These are phyloP conservation scores for Alternaria sp. DNA, from an alignment of 2,329 filamentous ascomycete species.

Conservation along the genomic window DNA sequence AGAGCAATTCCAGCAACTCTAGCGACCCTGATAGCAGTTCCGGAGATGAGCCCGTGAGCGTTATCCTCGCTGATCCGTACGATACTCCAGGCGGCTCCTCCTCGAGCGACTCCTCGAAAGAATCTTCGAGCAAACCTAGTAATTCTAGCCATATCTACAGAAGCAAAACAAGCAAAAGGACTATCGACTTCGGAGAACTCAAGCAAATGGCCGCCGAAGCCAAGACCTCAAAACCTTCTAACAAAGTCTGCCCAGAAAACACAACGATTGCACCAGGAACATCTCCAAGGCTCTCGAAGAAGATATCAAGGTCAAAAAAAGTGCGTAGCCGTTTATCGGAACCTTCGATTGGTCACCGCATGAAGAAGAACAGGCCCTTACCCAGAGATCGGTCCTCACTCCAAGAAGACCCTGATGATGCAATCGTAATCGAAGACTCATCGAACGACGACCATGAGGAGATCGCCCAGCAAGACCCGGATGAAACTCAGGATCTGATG, in stretches of 20 bases:
- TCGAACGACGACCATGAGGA: neutral
- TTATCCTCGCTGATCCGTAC: too few species aligned
- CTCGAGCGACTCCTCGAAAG: too few species aligned
- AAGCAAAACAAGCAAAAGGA: neutral
- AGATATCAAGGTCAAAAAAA: neutral
- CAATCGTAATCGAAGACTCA: neutral
- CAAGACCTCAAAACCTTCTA: neutral
- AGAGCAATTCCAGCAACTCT: neutral
- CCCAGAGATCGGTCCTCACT: neutral
- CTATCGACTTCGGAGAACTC: neutral
- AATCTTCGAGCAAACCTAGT: too few species aligned
- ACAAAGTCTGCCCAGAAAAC: neutral
- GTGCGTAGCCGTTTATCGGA: neutral
- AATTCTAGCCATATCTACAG: neutral
- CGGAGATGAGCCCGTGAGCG: too few species aligned
- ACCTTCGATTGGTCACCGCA: neutral
- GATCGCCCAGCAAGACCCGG: neutral
- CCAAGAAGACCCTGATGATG: neutral
- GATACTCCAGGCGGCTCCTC: too few species aligned
- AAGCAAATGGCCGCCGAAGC: neutral
- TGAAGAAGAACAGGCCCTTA: neutral
- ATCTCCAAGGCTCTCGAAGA: neutral
- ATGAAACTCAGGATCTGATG: neutral
- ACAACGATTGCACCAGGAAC: neutral
- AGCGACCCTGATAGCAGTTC: too few species aligned